phyloP scores from a whole-genome alignment of 2,329 filamentous ascomycete species.

The Aspergillus novofumigatus region DNA sequence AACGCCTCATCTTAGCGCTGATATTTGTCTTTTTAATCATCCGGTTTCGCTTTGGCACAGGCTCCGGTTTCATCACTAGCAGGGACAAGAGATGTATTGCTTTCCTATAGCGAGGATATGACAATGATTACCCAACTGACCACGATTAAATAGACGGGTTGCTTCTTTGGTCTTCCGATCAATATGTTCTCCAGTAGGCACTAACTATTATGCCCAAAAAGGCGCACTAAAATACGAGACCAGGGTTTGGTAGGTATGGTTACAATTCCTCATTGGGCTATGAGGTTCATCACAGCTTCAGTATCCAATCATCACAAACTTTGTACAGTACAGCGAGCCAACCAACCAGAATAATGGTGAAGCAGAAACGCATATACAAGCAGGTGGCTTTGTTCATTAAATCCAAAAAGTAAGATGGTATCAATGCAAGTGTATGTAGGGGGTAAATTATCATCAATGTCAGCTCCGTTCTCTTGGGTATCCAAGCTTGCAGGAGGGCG shows the following conservation, averaged over 20 bases:
- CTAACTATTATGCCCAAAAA: background rate
- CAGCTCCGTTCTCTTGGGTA: background rate
- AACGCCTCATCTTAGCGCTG: slow-evolving; percentile 4
- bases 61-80: background rate
- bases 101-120: slow-evolving; percentile 21
- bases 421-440: background rate
- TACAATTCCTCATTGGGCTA: background rate
- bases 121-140: slow-evolving; percentile 25
- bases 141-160: background rate
- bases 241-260: background rate
- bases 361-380: background rate
- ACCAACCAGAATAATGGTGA: background rate
- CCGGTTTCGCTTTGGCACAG: background rate
- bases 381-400: background rate
- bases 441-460: background rate
- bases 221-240: background rate
- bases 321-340: background rate
- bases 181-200: background rate
- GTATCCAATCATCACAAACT: background rate
- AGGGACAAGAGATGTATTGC: background rate
- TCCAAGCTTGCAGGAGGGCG: background rate
- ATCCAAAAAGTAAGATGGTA: background rate
- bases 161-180: background rate
- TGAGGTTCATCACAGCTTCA: background rate
- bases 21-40: slow-evolving; percentile 4